Base-by-base conservation (phyloP, 2,329 filamentous ascomycete genomes). In the Aspergillus unguis region DNA sequence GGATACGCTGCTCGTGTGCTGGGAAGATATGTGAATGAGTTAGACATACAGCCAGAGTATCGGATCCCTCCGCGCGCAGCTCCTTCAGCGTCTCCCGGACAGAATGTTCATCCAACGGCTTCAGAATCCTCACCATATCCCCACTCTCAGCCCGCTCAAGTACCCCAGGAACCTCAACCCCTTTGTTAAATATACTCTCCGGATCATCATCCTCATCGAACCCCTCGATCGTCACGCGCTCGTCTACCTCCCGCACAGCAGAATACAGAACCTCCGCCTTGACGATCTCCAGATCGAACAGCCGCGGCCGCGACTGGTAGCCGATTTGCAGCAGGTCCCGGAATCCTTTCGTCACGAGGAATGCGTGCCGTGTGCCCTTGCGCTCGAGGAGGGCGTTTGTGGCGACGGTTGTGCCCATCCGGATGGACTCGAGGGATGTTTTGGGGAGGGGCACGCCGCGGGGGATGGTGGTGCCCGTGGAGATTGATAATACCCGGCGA, bases 371-470 rank as follows among this genome's bases (percentile, higher is more conserved):
- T 71, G 95, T 90, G 43, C 92, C 92, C 69, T 95, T 96, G 58
- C 92, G 80, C 72, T 96, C 92, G 2, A 96, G 79, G 53, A 96
- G 73, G 0, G 92, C 91, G 69, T 96, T 96, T 0, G 91, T 96
- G 4, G 91, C 91, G 9, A 96, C 91, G 0, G 91, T 96, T 3
- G 91, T 96, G 48, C 91, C 91, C 91, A 96, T 96, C 47, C 91
- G 86, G 65, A 96, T 48, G n/a, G 46, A 48, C 36, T 42, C 46
- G 3, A 48, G 46, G 23, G 25, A 28, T 5, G n/a, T 23, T 33
- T 48, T 48, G 1, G 46, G 46, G 36, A 48, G 36, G 9, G 37
- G 46, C 28, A 42, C 10, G 2, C 46, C 46, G 7, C 46, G 46
- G 37, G 46, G 37, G 17, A 48, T 42, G 11, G 41, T 29, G 2